A percentile compares a stretch with the other conserved stretches of the same genome.
Evolutionary conservation across 2,329 filamentous ascomycete species (phyloP).

Genomic region (Ramularia collo-cygni): DNA sequence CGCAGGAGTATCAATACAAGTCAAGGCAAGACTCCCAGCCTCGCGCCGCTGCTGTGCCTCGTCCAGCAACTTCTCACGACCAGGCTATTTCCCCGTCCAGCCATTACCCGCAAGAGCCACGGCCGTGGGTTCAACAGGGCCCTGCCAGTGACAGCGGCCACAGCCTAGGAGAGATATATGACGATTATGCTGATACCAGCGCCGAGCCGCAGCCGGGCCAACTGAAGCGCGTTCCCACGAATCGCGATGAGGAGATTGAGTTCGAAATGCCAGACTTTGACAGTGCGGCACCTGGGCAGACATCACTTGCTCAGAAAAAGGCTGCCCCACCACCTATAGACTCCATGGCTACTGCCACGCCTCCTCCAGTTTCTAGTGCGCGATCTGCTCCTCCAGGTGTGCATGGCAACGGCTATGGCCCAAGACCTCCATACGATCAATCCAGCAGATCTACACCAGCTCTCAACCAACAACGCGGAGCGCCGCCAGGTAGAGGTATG

Average conservation of each 20-base stretch:
- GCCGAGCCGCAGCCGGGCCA: constrained; percentile 7
- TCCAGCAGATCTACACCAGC: constrained; percentile 1
- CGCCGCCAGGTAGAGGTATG: constrained; percentile 11
- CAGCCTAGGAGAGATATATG: constrained; percentile 15
- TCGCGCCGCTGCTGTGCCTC: constrained; percentile 12
- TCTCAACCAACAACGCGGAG: constrained; percentile 3
- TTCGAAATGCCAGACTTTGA: constrained; percentile 60
- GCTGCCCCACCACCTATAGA: background rate
- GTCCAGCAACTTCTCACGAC: constrained; percentile 15
- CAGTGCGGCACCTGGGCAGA: constrained; percentile 32
- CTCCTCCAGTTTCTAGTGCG: background rate
- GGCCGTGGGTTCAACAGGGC: constrained; percentile 11
- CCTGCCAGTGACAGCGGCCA: constrained; percentile 6
- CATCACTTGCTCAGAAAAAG: constrained; percentile 25
- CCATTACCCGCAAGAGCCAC: constrained; percentile 6
- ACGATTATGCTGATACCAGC: constrained; percentile 12
- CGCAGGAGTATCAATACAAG: constrained; percentile 7
- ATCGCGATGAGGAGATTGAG: constrained; percentile 40
- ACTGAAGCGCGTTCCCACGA: constrained; percentile 13
- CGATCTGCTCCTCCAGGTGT: constrained; percentile 1
- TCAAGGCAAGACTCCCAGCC: constrained; percentile 7
- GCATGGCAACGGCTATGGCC: constrained; percentile 13
- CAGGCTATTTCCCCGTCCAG: constrained; percentile 6
- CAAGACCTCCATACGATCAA: constrained; percentile 4
- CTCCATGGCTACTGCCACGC: background rate